A percentile compares a stretch with the other conserved stretches of the same genome.
phyloP scores from a whole-genome alignment of 768 basidiomycete genomes.

The Mycena indigotica region DNA sequence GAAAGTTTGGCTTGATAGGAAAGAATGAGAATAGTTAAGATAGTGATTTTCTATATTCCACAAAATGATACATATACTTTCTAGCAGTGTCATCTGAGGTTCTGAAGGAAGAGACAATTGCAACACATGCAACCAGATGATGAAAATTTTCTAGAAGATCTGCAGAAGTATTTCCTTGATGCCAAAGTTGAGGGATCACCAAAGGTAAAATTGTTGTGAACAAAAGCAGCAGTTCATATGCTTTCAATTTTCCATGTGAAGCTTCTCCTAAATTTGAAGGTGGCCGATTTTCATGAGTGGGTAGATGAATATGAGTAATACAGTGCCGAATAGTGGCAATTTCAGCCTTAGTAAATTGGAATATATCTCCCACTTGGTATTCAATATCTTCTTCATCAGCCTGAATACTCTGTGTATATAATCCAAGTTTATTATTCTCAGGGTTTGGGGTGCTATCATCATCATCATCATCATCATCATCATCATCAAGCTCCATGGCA shows the following conservation, averaged over 20 bases:
- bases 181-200: conserved; percentile 13
- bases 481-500: neutral
- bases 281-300: conserved; percentile 17
- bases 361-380: neutral
- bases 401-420: neutral
- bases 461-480: neutral
- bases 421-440: neutral
- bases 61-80: neutral
- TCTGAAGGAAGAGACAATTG: conserved; percentile 12
- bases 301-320: conserved; percentile 12
- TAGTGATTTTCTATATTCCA: conserved; percentile 17
- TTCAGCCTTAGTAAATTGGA: neutral
- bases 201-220: conserved; percentile 14
- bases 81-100: conserved; percentile 9
- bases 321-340: neutral
- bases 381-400: neutral
- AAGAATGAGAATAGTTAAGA: conserved; percentile 25
- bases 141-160: conserved; percentile 7
- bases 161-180: neutral
- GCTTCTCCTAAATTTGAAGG: conserved; percentile 25
- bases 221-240: conserved; percentile 15
- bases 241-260: conserved; percentile 25
- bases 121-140: conserved; percentile 15
- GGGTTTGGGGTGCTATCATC: neutral
- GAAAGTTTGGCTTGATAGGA: conserved; percentile 33